Evolutionary conservation across 306 rosid genomes (phyloP), one percentile per base, ranked within the genome.

Genomic region (Macrotyloma uniflorum): DNA sequence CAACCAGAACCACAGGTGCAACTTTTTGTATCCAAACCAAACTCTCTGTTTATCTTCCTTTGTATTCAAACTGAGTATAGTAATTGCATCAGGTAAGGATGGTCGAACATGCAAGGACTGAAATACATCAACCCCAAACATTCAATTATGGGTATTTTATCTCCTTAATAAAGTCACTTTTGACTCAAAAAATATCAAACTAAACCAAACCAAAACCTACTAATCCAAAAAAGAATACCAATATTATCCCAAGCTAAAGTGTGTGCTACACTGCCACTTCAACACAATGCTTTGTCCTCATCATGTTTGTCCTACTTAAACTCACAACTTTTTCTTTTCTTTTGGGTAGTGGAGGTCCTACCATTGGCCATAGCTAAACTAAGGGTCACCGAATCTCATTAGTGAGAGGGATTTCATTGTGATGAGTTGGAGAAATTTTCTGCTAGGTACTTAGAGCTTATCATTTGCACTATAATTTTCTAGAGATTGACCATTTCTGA

Each of bases 311-410:
- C 42, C 42, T 24, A 46, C 58, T 68, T 46, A 23, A 24, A 64
- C 36, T 43, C 28, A 65, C 32, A 18, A 65, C 33, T 23, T 65
- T 5, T 16, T 19, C 20, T 66, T 38, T 65, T 12, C 70, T 38
- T 40, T 67, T 20, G 53, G 72, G 20, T 18, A 67, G 72, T 22
- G 72, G 32, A 67, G 72, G 54, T 6, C 72, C 72, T 67, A 67
- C 54, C 51, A 40, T 26, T 6, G 47, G 33, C 22, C 20, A 3
- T 6, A 8, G 16, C 26, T 19, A 18, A 35, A 8, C 11, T 6
- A 9, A 40, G n/a, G 28, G 24, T n/a, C 67, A 62, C 11, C 0
- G 5, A 0, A 18, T 63, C 46, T 32, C 26, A 35, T 35, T 35
- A 16, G 22, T 12, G 19, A 15, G 51, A 2, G 13, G 18, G 13